Conservation (phyloP, 2,329 filamentous ascomycete genomes). For the Pleomassaria siparia region DNA sequence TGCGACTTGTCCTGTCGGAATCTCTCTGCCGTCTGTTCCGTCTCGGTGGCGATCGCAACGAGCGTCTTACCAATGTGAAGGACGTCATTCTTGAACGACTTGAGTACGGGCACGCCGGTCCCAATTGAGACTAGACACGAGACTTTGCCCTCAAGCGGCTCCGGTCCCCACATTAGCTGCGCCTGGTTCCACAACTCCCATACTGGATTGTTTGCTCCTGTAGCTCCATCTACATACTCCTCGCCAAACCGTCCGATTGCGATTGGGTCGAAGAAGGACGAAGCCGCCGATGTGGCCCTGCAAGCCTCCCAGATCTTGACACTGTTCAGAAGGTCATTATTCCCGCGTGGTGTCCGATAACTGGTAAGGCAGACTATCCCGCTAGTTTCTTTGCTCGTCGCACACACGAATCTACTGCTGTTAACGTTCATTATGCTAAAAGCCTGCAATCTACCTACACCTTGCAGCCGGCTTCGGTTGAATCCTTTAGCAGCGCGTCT, state of each 20-base stretch:
- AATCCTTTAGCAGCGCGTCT: constrained; percentile 11
- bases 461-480: constrained; percentile 5
- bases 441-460: constrained; percentile 4
- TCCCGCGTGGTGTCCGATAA: constrained; percentile 11
- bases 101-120: constrained; percentile 7
- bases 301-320: constrained; percentile 14
- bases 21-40: constrained; percentile 43
- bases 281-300: constrained; percentile 33
- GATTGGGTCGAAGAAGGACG: constrained; percentile 40
- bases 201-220: constrained; percentile 49
- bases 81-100: constrained; percentile 6
- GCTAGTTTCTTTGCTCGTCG: constrained; percentile 12
- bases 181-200: constrained; percentile 35
- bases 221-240: constrained; percentile 45
- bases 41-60: constrained; percentile 43
- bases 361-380: constrained; percentile 13
- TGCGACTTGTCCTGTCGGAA: constrained; percentile 40
- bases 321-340: constrained; percentile 5
- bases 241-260: constrained; percentile 33
- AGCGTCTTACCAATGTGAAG: constrained; percentile 12
- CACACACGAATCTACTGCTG: constrained; percentile 11
- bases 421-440: neutral
- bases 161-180: constrained; percentile 37
- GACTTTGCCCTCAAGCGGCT: constrained; percentile 18
- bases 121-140: constrained; percentile 41